Evolutionary conservation across 1,139 yeast genomes (phyloP).

Genomic region (Lodderomyces beijingensis): DNA sequence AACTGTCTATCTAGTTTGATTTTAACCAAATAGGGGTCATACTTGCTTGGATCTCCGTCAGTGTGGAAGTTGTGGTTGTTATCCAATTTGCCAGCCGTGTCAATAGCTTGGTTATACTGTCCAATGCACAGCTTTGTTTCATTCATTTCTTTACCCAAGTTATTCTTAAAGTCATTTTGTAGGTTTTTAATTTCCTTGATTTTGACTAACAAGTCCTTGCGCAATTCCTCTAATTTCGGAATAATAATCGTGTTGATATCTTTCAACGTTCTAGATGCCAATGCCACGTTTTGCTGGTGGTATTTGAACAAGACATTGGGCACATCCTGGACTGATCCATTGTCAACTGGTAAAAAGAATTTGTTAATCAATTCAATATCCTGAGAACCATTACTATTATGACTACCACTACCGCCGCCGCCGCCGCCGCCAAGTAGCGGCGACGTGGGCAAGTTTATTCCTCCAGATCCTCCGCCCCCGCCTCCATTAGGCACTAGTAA

Average conservation of each 20-base stretch:
- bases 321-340: constrained; percentile 77
- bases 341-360: constrained; percentile 69
- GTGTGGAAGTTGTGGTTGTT: constrained; percentile 9
- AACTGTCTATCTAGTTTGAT: constrained; percentile 70
- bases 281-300: constrained; percentile 68
- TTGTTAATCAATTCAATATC: constrained; percentile 28
- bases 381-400: constrained; percentile 8
- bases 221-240: constrained; percentile 81
- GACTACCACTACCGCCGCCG: constrained; percentile 5
- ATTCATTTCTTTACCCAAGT: constrained; percentile 61
- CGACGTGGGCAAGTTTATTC: constrained; percentile 11
- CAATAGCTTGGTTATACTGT: constrained; percentile 44
- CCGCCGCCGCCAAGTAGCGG: constrained; percentile 5
- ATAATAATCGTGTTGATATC: constrained; percentile 66
- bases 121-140: constrained; percentile 55
- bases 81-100: constrained; percentile 32
- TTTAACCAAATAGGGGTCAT: constrained; percentile 82
- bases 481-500: not conserved
- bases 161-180: constrained; percentile 78
- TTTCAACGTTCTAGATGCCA: constrained; percentile 63
- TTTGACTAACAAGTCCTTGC: constrained; percentile 76
- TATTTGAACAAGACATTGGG: constrained; percentile 70
- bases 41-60: constrained; percentile 38
- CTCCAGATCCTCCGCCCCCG: constrained; percentile 5
- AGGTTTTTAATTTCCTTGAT: constrained; percentile 82